These are phyloP conservation scores for Sporothrix phasma DNA, from an alignment of 2,329 filamentous ascomycete species.

Conservation along the genomic window DNA sequence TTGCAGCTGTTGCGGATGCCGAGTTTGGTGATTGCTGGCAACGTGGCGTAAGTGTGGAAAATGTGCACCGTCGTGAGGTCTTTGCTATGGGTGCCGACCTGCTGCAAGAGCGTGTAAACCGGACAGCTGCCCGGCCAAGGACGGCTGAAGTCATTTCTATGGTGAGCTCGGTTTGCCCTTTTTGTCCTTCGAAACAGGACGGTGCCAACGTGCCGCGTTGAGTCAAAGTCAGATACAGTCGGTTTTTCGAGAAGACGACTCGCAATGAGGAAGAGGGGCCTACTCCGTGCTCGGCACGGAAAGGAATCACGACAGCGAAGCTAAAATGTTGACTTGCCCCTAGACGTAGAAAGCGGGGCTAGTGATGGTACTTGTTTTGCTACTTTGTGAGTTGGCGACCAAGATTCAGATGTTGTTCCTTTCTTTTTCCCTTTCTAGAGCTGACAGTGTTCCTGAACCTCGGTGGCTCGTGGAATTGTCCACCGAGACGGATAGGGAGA, in stretches of 20 bases:
- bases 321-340: not conserved
- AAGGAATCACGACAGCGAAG: not conserved
- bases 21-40: not conserved
- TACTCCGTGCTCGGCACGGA: not conserved
- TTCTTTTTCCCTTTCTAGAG: not conserved
- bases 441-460: not conserved
- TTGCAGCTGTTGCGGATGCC: not conserved
- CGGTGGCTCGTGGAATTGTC: not conserved
- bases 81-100: not conserved
- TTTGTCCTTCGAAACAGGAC: not conserved
- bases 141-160: not conserved
- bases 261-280: not conserved
- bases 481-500: not conserved
- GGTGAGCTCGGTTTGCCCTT: not conserved
- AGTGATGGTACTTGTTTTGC: not conserved
- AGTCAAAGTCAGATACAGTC: not conserved
- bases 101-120: not conserved
- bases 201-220: not conserved
- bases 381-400: too few species aligned
- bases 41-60: not conserved
- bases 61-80: not conserved
- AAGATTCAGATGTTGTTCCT: not conserved
- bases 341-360: not conserved
- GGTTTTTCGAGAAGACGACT: not conserved
- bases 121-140: not conserved